Evolutionary conservation across 495 filamentous ascomycete genomes (phyloP).

Genomic region (Aspergillus olivimuriae): DNA sequence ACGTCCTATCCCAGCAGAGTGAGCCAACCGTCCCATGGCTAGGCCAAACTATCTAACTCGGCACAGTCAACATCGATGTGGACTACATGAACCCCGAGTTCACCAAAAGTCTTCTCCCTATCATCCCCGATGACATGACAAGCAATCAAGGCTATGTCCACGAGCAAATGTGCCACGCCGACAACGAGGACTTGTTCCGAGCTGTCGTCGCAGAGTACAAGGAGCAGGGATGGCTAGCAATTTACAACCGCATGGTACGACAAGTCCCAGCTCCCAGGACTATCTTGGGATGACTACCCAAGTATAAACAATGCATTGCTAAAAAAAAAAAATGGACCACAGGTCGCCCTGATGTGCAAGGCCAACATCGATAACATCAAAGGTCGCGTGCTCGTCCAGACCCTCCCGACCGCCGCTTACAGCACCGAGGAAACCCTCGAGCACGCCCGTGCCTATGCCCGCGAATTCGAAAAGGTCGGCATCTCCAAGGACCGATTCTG

Average conservation of each 20-base stretch:
- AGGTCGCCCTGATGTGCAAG: conserved; percentile 33
- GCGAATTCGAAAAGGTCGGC: conserved; percentile 30
- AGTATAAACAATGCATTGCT: no score
- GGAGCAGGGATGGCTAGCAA: conserved; percentile 32
- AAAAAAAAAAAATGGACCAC: neutral
- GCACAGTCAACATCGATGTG: conserved; percentile 35
- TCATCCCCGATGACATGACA: conserved; percentile 35
- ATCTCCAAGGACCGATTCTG: conserved; percentile 43
- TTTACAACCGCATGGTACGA: conserved; percentile 33
- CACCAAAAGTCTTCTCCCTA: conserved; percentile 25
- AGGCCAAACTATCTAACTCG: no score
- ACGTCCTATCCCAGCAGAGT: no score
- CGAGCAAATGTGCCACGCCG: conserved; percentile 27
- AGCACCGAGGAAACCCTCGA: conserved; percentile 22
- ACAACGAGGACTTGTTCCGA: conserved; percentile 29
- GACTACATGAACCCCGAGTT: conserved; percentile 37
- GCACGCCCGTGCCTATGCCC: conserved; percentile 33
- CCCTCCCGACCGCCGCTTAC: conserved; percentile 32
- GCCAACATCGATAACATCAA: conserved; percentile 34
- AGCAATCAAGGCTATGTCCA: conserved; percentile 39
- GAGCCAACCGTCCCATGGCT: no score
- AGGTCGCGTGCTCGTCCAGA: conserved; percentile 35
- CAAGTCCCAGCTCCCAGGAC: neutral
- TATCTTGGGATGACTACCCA: neutral
- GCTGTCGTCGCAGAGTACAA: conserved; percentile 30